Percentiles rank a stretch among this genome's conserved stretches.
These are phyloP conservation scores for Populus simonii DNA, from an alignment of 345 rosid species.

Conservation along the genomic window DNA sequence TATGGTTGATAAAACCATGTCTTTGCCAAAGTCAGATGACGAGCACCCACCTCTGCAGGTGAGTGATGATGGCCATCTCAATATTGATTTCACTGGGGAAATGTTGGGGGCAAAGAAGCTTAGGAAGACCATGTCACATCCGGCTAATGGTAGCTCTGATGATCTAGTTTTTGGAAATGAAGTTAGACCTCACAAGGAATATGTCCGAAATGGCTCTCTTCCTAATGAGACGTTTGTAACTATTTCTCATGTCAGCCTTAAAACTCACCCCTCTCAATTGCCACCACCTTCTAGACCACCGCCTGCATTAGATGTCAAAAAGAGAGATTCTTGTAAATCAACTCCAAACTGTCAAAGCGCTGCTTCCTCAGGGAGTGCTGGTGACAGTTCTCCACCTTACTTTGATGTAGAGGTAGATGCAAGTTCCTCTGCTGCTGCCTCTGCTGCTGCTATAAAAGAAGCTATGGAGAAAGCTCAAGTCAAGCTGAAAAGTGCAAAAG, in stretches of 20 bases:
- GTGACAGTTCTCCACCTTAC: slow-evolving; percentile 58
- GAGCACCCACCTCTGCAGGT: slow-evolving; percentile 24
- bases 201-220: slow-evolving; percentile 36
- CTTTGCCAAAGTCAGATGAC: slow-evolving; percentile 25
- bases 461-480: slow-evolving; percentile 82
- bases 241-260: slow-evolving; percentile 71
- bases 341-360: slow-evolving; percentile 35
- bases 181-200: slow-evolving; percentile 29
- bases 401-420: slow-evolving; percentile 96
- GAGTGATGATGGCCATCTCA: slow-evolving; percentile 31
- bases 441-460: slow-evolving; percentile 73
- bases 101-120: slow-evolving; percentile 35
- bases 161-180: slow-evolving; percentile 33
- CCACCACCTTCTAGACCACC: slow-evolving; percentile 92
- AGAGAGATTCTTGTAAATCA: slow-evolving; percentile 29
- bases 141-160: slow-evolving; percentile 22
- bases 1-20: slow-evolving; percentile 46
- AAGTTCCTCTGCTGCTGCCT: slow-evolving; percentile 68
- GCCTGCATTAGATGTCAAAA: slow-evolving; percentile 41
- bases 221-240: slow-evolving; percentile 56
- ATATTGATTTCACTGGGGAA: slow-evolving; percentile 31
- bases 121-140: slow-evolving; percentile 42
- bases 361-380: slow-evolving; percentile 40
- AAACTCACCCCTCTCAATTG: slow-evolving; percentile 69
- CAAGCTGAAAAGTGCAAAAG: slow-evolving; percentile 66